Evolutionary conservation across 192 early-diverging fungal genomes (phyloP), one percentile per base, ranked within the genome.

Genomic region (Coemansia javaensis): DNA sequence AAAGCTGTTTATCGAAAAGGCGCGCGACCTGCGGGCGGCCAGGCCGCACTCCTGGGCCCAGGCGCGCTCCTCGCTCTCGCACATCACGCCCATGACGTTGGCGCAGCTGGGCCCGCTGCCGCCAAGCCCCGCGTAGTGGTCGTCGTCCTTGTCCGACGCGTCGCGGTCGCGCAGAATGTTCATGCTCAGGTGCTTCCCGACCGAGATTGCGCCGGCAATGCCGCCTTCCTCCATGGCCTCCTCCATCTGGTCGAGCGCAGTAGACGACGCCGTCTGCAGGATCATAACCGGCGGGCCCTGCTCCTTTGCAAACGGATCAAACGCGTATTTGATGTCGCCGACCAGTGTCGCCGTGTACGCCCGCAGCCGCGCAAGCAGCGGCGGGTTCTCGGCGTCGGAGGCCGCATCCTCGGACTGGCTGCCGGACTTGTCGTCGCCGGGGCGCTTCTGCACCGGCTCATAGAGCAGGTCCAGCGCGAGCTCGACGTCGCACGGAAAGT

Each of bases 401-500:
- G 10, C 14, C 14, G 20, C 36, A 15, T 24, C 5, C 20, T 23
- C 15, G 16, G 21, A 14, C 32, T 16, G n/a, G 28, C 28, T 30
- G 28, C n/a, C n/a, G n/a, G n/a, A n/a, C n/a, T n/a, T 23, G 10
- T 44, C 28, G 23, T 25, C 21, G 11, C 18, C 38, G n/a, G 30
- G 24, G 8, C 41, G 50, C 36, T 45, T 57, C 22, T 47, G 32
- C 21, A 47, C 42, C n/a, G n/a, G 40, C 14, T 25, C 14, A 16
- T 75, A 75, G 37, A 75, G 50, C 21, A 59, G 56, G 8, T 75
- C 71, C 14, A 66, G 40, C 12, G 71, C 59, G 10, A 66, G 44
- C 53, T 76, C 73, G 4, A 65, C 50, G 41, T 76, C 73, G 14
- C 61, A 69, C 30, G 73, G 73, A 12, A 48, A 64, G 32, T 76